Percentiles rank a stretch among this genome's conserved stretches.
phyloP scores from a whole-genome alignment of 2,329 filamentous ascomycete genomes.

The Sporothrix protearum region DNA sequence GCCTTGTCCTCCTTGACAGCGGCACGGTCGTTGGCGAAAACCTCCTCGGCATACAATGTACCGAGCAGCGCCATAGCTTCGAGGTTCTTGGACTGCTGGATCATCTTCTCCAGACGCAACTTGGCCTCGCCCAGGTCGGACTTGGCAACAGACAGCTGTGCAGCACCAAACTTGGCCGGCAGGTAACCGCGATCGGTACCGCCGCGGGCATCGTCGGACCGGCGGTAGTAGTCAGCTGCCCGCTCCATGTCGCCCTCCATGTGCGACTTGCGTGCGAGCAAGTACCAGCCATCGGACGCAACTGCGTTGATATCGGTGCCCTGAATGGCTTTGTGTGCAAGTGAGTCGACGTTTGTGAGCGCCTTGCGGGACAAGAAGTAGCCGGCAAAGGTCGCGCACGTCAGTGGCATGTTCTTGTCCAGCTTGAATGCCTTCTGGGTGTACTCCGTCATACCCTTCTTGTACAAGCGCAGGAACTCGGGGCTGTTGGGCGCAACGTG shows the following conservation, averaged over 20 bases:
- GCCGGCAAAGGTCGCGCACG: conserved; percentile 82
- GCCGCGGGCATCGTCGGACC: conserved; percentile 86
- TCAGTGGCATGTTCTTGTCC: conserved; percentile 85
- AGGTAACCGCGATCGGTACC: conserved; percentile 87
- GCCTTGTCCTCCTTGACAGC: conserved; percentile 82
- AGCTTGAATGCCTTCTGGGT: conserved; percentile 91
- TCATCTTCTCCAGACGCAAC: conserved; percentile 88
- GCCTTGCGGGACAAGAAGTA: conserved; percentile 85
- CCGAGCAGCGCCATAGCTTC: conserved; percentile 92
- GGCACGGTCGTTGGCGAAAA: conserved; percentile 69
- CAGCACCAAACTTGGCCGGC: conserved; percentile 90
- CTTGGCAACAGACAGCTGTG: conserved; percentile 81
- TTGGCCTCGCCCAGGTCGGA: conserved; percentile 89
- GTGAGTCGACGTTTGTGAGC: conserved; percentile 74
- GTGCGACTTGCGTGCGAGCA: conserved; percentile 88
- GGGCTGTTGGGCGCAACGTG: conserved; percentile 79
- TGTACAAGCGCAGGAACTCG: conserved; percentile 80
- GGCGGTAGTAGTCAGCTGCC: conserved; percentile 81
- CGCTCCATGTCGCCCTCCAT: conserved; percentile 70
- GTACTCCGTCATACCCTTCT: conserved; percentile 90
- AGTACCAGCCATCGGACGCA: conserved; percentile 95
- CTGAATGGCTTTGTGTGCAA: conserved; percentile 91
- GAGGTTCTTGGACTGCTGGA: conserved; percentile 75
- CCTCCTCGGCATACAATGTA: conserved; percentile 89
- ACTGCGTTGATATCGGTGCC: conserved; percentile 94